phyloP scores from a whole-genome alignment of 2,329 filamentous ascomycete genomes.

The Phialemoniopsis sp. region DNA sequence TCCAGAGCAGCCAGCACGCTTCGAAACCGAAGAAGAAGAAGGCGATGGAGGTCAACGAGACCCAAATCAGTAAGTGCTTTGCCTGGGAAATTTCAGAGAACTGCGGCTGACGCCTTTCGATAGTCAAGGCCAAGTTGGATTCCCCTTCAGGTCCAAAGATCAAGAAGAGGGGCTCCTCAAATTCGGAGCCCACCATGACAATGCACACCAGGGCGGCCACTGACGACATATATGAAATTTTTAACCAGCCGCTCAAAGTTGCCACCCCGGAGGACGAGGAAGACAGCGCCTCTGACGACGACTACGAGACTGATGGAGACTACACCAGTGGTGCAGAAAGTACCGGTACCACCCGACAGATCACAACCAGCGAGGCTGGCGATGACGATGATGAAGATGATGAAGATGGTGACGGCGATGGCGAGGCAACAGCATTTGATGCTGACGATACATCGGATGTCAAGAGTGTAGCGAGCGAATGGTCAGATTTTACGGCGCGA shows the following conservation, averaged over 20 bases:
- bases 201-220: conserved; percentile 92
- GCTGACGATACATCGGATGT: conserved; percentile 50
- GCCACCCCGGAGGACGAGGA: conserved; percentile 26
- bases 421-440: conserved; percentile 19
- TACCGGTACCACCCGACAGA: conserved; percentile 64
- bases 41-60: conserved; percentile 81
- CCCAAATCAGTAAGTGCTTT: conserved; percentile 73
- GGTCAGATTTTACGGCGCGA: conserved; percentile 80
- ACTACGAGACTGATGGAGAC: conserved; percentile 68
- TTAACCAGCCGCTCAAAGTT: conserved; percentile 72
- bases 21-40: conserved; percentile 63
- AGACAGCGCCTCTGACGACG: conserved; percentile 34
- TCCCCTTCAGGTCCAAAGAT: conserved; percentile 84
- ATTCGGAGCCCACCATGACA: conserved; percentile 91
- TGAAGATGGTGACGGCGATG: conserved; percentile 22
- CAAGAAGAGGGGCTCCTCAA: conserved; percentile 61
- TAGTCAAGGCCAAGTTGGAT: conserved; percentile 89
- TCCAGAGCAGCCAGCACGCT: conserved; percentile 38
- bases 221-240: conserved; percentile 96
- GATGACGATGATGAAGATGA: conserved; percentile 36
- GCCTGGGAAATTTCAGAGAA: background rate
- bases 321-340: conserved; percentile 87
- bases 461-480: conserved; percentile 69
- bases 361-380: conserved; percentile 39
- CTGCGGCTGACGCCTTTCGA: background rate